These are phyloP conservation scores for Spiromastix sp. DNA, from an alignment of 2,329 filamentous ascomycete species.

Conservation along the genomic window DNA sequence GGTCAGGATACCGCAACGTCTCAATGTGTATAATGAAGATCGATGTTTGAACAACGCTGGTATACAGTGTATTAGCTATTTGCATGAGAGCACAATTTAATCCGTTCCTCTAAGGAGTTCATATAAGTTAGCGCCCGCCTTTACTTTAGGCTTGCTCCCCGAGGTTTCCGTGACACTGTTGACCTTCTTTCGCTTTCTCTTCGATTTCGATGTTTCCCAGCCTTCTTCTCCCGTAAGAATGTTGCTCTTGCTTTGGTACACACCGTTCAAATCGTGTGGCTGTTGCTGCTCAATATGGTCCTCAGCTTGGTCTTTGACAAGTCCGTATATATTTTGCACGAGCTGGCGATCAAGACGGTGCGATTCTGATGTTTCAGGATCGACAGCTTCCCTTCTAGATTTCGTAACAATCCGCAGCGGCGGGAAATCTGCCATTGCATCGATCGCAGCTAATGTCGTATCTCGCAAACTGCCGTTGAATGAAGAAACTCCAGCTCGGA, in stretches of 20 bases:
- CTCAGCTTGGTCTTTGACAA: background rate
- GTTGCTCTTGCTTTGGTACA: background rate
- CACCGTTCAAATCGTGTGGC: too few relatives aligned
- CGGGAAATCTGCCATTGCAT: constrained; percentile 14
- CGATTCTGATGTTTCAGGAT: background rate
- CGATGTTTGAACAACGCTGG: too few relatives aligned
- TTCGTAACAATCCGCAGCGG: constrained; percentile 7
- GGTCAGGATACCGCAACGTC: too few relatives aligned
- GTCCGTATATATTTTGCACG: background rate
- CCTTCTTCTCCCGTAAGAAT: background rate
- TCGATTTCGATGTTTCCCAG: background rate
- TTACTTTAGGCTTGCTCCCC: background rate
- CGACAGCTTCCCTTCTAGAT: background rate
- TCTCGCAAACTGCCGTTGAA: background rate
- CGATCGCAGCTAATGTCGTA: constrained; percentile 6
- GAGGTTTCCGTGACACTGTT: background rate
- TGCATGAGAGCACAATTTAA: too few relatives aligned
- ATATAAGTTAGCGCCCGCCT: background rate
- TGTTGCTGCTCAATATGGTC: too few relatives aligned
- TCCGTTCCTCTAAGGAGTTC: constrained; percentile 1
- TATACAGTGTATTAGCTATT: too few relatives aligned
- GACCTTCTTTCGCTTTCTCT: background rate
- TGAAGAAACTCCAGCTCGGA: constrained; percentile 23
- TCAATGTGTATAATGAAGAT: too few relatives aligned
- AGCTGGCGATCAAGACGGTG: constrained; percentile 1